A percentile compares a stretch with the other conserved stretches of the same genome.
Conservation (phyloP, 169 alveolate species). For the Besnoitia besnoiti region DNA sequence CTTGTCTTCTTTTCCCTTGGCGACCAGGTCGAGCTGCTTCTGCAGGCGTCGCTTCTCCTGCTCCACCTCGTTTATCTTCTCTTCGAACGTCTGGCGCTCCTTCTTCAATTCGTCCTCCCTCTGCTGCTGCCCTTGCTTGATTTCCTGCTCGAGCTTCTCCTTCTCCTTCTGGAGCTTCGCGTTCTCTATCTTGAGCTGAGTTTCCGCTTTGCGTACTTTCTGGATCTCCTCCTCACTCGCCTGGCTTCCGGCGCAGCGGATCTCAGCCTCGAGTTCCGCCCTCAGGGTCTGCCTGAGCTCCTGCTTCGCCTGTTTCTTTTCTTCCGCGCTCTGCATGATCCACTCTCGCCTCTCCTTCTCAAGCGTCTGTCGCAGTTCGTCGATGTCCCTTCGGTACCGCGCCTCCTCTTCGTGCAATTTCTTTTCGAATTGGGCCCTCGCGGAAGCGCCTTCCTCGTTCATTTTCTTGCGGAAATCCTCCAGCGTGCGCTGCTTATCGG, state of each 20-base stretch:
- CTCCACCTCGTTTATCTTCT: not conserved
- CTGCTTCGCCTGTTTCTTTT: not conserved
- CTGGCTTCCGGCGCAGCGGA: not conserved
- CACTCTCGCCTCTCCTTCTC: not conserved
- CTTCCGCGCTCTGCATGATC: not conserved
- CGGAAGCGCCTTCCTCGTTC: not conserved
- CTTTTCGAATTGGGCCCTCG: not conserved
- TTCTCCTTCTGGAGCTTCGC: not conserved
- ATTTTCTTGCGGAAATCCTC: not conserved
- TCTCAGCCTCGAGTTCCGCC: not conserved
- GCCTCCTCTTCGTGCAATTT: not conserved
- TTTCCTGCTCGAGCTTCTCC: not conserved
- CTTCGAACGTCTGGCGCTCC: not conserved
- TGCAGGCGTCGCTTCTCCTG: not conserved
- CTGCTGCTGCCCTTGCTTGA: not conserved
- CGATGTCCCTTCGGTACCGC: not conserved
- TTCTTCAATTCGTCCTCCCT: not conserved
- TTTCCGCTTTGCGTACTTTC: not conserved
- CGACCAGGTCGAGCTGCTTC: not conserved
- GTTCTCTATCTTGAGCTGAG: not conserved
- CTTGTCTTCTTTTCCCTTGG: not conserved
- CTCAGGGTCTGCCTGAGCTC: not conserved
- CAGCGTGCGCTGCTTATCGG: not conserved
- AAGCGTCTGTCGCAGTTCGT: not conserved
- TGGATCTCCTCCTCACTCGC: not conserved